Percentiles rank a stretch among this genome's conserved stretches.
Conservation (phyloP, 73 alveolate species). For the Urostyla sp. region DNA sequence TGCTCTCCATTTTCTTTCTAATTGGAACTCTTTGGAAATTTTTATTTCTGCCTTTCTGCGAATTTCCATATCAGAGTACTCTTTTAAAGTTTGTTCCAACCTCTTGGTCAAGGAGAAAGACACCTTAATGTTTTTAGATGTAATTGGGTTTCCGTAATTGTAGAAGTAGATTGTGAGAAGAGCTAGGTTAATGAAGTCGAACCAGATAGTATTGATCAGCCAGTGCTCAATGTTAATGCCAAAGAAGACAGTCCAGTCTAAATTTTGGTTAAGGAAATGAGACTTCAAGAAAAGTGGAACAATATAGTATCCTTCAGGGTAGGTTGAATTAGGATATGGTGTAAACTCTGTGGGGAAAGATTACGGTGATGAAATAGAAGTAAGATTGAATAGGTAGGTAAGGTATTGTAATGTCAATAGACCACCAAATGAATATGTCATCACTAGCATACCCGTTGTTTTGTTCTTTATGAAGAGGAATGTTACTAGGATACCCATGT, state of each 20-base stretch:
- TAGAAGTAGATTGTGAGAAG: conserved; percentile 44
- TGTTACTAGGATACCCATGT: conserved; percentile 28
- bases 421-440: conserved; percentile 12
- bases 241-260: conserved; percentile 43
- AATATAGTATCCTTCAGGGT: conserved; percentile 9
- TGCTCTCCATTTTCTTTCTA: neutral
- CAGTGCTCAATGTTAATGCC: conserved; percentile 22
- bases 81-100: neutral
- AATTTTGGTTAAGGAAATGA: conserved; percentile 31
- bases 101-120: conserved; percentile 11
- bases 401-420: conserved; percentile 14
- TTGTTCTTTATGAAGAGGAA: conserved; percentile 32
- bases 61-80: conserved; percentile 23
- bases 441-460: conserved; percentile 42
- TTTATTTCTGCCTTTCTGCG: neutral
- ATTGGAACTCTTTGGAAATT: neutral
- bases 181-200: conserved; percentile 45
- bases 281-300: conserved; percentile 35
- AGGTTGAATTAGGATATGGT: neutral
- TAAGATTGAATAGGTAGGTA: conserved; percentile 2
- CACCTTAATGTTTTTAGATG: conserved; percentile 25
- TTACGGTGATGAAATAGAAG: conserved; percentile 10
- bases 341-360: conserved; percentile 28
- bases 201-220: conserved; percentile 47
- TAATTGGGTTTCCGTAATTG: conserved; percentile 46